phyloP scores from a whole-genome alignment of 2,329 filamentous ascomycete species.

The Aspergillus brasiliensis region DNA sequence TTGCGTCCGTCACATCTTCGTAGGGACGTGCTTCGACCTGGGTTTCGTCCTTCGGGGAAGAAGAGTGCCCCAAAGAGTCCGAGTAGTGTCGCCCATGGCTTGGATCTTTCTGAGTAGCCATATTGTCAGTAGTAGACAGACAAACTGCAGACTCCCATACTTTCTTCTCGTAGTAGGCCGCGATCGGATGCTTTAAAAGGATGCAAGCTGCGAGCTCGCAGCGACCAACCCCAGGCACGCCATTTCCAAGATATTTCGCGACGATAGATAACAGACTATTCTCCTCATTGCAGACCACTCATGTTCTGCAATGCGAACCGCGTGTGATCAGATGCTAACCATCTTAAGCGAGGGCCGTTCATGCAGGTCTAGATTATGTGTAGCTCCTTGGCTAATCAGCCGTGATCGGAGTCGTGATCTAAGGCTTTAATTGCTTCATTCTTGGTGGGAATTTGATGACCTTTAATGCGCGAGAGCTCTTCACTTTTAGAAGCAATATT shows the following conservation, averaged over 20 bases:
- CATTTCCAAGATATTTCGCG: background rate
- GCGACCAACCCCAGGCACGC: background rate
- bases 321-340: background rate
- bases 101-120: background rate
- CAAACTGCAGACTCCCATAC: too few species aligned
- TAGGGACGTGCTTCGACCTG: background rate
- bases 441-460: background rate
- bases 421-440: background rate
- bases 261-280: background rate
- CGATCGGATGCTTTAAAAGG: background rate
- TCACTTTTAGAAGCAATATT: too few species aligned
- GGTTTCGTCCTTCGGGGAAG: background rate
- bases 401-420: background rate
- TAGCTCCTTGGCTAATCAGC: background rate
- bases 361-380: background rate
- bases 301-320: background rate
- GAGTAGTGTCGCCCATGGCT: background rate
- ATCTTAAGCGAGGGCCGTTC: background rate
- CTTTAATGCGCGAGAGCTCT: too few species aligned
- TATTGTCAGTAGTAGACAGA: background rate
- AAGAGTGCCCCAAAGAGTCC: background rate
- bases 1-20: background rate
- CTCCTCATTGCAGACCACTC: background rate
- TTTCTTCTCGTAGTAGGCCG: background rate
- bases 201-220: background rate